These are phyloP conservation scores for Fraxinus velutina DNA, from an alignment of 305 asterid species.

Conservation along the genomic window DNA sequence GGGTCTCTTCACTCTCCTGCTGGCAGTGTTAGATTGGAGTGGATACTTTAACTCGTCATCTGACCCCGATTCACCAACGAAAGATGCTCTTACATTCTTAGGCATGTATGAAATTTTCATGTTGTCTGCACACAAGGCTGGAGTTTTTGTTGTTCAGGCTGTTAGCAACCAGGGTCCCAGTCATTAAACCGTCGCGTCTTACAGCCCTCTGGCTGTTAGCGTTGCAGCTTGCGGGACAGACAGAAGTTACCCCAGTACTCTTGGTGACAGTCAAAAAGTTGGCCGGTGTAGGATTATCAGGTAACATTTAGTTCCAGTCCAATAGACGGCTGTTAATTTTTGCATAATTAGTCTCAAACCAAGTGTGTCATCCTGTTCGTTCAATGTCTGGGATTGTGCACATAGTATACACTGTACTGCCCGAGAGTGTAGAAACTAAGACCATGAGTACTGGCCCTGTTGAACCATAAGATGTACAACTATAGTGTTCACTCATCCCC, in stretches of 20 bases:
- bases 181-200: constrained; percentile 68
- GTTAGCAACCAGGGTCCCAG: constrained; percentile 81
- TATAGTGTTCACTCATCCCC: not conserved
- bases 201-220: constrained; percentile 80
- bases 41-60: constrained; percentile 67
- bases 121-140: constrained; percentile 79
- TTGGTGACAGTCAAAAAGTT: constrained; percentile 61
- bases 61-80: constrained; percentile 82
- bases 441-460: not conserved
- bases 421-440: not conserved
- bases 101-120: constrained; percentile 75
- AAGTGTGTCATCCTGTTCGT: not conserved
- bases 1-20: constrained; percentile 20
- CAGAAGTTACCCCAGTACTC: constrained; percentile 73
- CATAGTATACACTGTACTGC: not conserved
- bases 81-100: constrained; percentile 63
- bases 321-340: not conserved
- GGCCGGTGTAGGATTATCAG: constrained; percentile 77
- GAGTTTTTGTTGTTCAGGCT: constrained; percentile 74
- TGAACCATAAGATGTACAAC: not conserved
- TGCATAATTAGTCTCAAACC: not conserved
- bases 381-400: not conserved
- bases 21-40: constrained; percentile 85
- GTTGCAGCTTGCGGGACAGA: constrained; percentile 74
- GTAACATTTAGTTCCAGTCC: constrained; percentile 22